phyloP scores from a whole-genome alignment of 352 stramenopile species.

The Globisporangium recalcitrans region DNA sequence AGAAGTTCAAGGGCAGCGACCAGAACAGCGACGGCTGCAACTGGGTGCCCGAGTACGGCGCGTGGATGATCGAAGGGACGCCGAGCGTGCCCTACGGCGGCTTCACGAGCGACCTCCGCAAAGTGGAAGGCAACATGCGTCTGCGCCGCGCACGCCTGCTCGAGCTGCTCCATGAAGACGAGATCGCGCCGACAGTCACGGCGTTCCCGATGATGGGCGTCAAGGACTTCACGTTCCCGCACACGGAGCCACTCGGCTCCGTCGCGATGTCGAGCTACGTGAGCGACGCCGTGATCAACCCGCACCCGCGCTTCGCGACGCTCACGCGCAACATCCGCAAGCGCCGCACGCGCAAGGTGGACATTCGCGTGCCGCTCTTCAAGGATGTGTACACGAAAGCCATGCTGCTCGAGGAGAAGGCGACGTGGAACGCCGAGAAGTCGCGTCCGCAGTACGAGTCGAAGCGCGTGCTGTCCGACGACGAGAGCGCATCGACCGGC shows the following conservation, averaged over 20 bases:
- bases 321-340: conserved; percentile 98
- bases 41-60: conserved; percentile 99
- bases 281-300: conserved; percentile 97
- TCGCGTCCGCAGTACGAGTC: conserved; percentile 73
- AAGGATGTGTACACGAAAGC: conserved; percentile 77
- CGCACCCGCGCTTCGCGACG: conserved; percentile 97
- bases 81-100: conserved; percentile 92
- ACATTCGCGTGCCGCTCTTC: conserved; percentile 86
- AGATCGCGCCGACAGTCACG: conserved; percentile 96
- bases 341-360: conserved; percentile 80
- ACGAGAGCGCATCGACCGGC: conserved; percentile 17
- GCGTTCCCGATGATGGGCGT: conserved; percentile 97
- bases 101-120: conserved; percentile 92
- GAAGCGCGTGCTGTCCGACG: conserved; percentile 32
- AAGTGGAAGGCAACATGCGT: conserved; percentile 98
- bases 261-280: conserved; percentile 95
- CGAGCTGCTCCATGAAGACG: conserved; percentile 89
- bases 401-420: conserved; percentile 66
- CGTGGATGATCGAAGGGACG: conserved; percentile 99
- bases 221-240: conserved; percentile 86
- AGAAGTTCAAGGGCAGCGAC: conserved; percentile 27
- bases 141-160: conserved; percentile 93
- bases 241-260: conserved; percentile 50
- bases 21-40: conserved; percentile 88
- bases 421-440: conserved; percentile 72